Evolutionary conservation across 306 rosid species (phyloP).

Genomic region (Lathyrus sativus): DNA sequence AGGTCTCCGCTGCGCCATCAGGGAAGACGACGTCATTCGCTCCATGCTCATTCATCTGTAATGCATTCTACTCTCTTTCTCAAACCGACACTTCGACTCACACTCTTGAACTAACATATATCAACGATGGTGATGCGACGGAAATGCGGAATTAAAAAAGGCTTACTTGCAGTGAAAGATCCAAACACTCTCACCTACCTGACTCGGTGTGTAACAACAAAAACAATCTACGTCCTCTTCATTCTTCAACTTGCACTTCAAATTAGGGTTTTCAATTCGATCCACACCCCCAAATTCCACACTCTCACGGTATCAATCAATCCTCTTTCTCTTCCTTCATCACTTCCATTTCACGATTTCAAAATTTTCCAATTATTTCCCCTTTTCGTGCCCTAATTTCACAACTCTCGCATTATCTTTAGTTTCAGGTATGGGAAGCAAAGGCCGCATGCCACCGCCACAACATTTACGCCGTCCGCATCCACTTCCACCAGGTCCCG

Average conservation of each 20-base stretch:
- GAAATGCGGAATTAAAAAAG: too few relatives aligned
- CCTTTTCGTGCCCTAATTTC: conserved; percentile 19
- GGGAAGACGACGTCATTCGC: too few relatives aligned
- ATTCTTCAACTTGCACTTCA: background rate
- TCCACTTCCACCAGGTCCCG: conserved; percentile 56
- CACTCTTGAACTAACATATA: too few relatives aligned
- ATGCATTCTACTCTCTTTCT: too few relatives aligned
- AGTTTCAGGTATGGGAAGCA: conserved; percentile 66
- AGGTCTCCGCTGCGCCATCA: too few relatives aligned
- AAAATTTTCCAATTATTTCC: background rate
- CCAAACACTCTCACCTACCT: too few relatives aligned
- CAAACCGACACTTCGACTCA: too few relatives aligned
- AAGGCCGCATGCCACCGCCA: conserved; percentile 84
- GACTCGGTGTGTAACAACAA: background rate
- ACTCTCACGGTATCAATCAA: background rate
- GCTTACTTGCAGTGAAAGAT: too few relatives aligned
- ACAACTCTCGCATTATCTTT: background rate
- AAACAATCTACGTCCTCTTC: background rate
- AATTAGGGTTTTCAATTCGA: conserved; percentile 3
- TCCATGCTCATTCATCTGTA: too few relatives aligned
- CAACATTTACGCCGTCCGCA: conserved; percentile 61
- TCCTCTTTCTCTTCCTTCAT: background rate
- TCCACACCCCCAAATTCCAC: background rate
- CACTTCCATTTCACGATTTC: background rate
- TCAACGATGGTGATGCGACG: too few relatives aligned